A percentile compares a stretch with the other conserved stretches of the same genome.
Conservation (phyloP, 805 yeast genomes). For the Scheffersomyces spartinae region DNA sequence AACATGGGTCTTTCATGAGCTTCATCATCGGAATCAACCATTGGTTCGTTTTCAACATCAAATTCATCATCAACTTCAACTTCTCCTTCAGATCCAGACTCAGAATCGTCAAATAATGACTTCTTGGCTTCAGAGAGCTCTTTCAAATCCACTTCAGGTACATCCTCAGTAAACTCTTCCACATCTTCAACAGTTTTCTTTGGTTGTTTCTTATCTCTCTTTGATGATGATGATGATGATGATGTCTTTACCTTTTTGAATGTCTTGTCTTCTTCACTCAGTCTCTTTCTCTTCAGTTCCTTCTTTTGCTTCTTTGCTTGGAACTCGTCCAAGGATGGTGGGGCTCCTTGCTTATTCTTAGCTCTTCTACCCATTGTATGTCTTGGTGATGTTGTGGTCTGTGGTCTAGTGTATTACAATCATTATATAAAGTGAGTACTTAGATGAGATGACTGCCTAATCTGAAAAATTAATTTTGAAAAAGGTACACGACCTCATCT, state of each 20-base stretch:
- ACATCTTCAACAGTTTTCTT: slow-evolving; percentile 15
- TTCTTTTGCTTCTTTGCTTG: slow-evolving; percentile 33
- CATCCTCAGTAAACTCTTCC: slow-evolving; percentile 31
- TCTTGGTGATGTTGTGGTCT: too few relatives aligned
- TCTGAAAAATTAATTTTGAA: too few relatives aligned
- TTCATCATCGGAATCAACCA: slow-evolving; percentile 52
- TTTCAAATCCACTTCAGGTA: slow-evolving; percentile 59
- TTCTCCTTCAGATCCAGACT: slow-evolving; percentile 15
- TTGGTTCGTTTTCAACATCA: slow-evolving; percentile 17
- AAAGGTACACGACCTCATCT: slow-evolving; percentile 7
- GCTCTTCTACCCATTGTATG: slow-evolving; percentile 79
- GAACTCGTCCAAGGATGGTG: slow-evolving; percentile 83
- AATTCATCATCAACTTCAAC: slow-evolving; percentile 32
- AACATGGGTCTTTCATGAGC: slow-evolving; percentile 58
- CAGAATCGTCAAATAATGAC: slow-evolving; percentile 66
- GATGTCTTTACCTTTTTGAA: slow-evolving; percentile 19
- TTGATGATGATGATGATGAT: slow-evolving; percentile 6
- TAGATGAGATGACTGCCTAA: too few relatives aligned
- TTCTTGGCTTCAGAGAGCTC: slow-evolving; percentile 62
- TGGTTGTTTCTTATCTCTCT: slow-evolving; percentile 10
- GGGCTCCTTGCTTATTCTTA: slow-evolving; percentile 85
- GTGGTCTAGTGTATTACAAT: slow-evolving; percentile 1
- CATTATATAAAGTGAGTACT: too few relatives aligned
- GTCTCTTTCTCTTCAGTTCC: slow-evolving; percentile 25
- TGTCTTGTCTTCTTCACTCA: slow-evolving; percentile 13